These are phyloP conservation scores for Millerozyma acaciae DNA, from an alignment of 805 yeast genomes.

Conservation along the genomic window DNA sequence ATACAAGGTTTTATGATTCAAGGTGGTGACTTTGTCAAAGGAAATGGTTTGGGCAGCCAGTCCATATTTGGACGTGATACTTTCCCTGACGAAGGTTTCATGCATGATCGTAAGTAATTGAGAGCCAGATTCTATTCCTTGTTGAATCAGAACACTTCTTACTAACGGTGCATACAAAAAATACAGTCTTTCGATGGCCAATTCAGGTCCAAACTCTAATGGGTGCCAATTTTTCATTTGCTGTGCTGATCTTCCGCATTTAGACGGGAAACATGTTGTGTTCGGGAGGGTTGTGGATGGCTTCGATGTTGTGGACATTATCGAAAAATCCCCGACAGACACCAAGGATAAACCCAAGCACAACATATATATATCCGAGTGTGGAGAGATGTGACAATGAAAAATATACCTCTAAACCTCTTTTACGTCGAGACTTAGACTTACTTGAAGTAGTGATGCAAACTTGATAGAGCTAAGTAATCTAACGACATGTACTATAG, in stretches of 20 bases:
- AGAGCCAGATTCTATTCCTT: not conserved
- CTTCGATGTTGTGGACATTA: conserved; percentile 65
- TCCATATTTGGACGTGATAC: conserved; percentile 37
- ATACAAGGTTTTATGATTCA: conserved; percentile 42
- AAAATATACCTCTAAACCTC: not conserved
- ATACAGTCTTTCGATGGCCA: conserved; percentile 35
- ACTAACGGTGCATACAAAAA: conserved; percentile 14
- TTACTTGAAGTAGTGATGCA: not conserved
- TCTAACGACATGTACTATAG: no score
- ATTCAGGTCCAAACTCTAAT: conserved; percentile 88
- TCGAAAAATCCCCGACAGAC: conserved; percentile 10
- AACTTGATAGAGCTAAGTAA: no score
- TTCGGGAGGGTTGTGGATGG: conserved; percentile 92
- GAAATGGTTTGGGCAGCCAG: conserved; percentile 43
- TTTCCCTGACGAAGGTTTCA: conserved; percentile 45
- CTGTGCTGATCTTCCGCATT: conserved; percentile 84
- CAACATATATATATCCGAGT: conserved; percentile 11
- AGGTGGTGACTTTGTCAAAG: conserved; percentile 45
- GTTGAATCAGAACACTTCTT: conserved; percentile 2
- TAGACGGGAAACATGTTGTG: conserved; percentile 93
- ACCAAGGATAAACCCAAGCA: conserved; percentile 10
- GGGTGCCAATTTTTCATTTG: conserved; percentile 89
- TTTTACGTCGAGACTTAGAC: no score
- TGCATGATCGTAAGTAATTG: conserved; percentile 17
- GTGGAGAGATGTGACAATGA: conserved; percentile 17